phyloP scores from a whole-genome alignment of 2,329 filamentous ascomycete species.

The Alternaria sp. region DNA sequence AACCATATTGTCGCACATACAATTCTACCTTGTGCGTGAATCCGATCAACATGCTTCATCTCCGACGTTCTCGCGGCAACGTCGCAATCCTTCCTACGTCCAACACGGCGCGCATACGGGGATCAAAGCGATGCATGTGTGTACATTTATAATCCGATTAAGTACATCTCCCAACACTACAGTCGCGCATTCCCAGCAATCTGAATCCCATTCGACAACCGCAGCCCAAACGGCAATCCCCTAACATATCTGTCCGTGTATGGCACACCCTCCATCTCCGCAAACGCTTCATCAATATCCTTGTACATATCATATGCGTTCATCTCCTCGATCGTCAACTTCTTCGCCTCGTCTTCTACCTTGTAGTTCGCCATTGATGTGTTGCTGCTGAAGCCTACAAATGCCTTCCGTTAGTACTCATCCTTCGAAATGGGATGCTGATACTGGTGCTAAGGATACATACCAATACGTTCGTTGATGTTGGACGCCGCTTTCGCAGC shows the following conservation, averaged over 20 bases:
- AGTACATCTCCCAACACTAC: neutral
- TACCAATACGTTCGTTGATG: slow-evolving; percentile 54
- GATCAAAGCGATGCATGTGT: no score
- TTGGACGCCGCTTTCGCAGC: slow-evolving; percentile 48
- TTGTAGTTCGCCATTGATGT: slow-evolving; percentile 64
- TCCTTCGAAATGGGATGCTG: neutral
- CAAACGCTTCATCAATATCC: slow-evolving; percentile 23
- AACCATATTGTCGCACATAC: neutral
- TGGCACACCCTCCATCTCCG: slow-evolving; percentile 14
- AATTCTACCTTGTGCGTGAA: neutral
- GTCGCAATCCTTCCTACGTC: neutral
- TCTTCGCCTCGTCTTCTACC: slow-evolving; percentile 66
- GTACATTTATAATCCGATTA: no score
- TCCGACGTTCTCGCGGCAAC: neutral
- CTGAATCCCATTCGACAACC: slow-evolving; percentile 13
- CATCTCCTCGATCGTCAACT: slow-evolving; percentile 73
- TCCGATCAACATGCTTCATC: neutral
- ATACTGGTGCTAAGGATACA: neutral
- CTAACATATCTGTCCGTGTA: slow-evolving; percentile 11
- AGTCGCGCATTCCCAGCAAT: neutral
- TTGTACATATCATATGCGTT: slow-evolving; percentile 52
- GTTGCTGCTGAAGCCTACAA: slow-evolving; percentile 64
- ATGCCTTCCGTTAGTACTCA: neutral
- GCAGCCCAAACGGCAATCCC: slow-evolving; percentile 15
- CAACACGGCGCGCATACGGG: no score